Percentiles rank a stretch among this genome's conserved stretches.
Conservation (phyloP, 805 yeast genomes). For the Candida dajiaensis region DNA sequence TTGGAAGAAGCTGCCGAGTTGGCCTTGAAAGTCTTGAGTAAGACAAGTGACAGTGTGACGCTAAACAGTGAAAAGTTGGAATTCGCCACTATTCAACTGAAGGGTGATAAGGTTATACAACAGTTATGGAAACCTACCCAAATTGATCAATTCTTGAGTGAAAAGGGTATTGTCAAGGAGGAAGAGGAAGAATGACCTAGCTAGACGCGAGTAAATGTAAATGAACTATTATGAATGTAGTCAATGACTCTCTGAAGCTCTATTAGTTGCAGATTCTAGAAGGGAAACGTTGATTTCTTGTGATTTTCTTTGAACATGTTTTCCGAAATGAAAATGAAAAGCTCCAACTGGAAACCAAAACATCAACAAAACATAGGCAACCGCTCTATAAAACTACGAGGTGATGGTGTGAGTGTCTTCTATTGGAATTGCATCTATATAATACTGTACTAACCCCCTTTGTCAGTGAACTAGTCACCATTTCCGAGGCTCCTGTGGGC, state of each 20-base stretch:
- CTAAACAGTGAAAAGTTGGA: conserved; percentile 88
- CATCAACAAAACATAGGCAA: neutral
- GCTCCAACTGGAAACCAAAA: no score
- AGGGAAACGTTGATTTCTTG: no score
- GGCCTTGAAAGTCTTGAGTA: conserved; percentile 86
- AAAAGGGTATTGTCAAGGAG: conserved; percentile 61
- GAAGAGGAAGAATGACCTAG: conserved; percentile 34
- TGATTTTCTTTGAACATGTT: neutral
- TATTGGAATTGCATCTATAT: neutral
- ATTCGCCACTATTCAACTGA: conserved; percentile 70
- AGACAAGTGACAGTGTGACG: conserved; percentile 87
- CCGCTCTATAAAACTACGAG: no score
- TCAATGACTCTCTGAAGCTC: no score
- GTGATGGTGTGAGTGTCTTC: neutral
- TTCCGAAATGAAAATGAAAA: neutral
- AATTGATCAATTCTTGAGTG: conserved; percentile 66
- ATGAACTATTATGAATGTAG: neutral
- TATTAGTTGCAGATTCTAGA: no score
- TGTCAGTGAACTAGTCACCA: conserved; percentile 30
- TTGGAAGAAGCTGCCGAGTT: conserved; percentile 75
- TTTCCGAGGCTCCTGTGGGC: conserved; percentile 67
- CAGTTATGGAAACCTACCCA: conserved; percentile 78
- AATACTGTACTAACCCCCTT: neutral
- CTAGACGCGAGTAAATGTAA: neutral
- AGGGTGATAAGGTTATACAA: conserved; percentile 44